A percentile compares a stretch with the other conserved stretches of the same genome.
phyloP scores from a whole-genome alignment of 257 asterid species.

The Solanum chaucha region DNA sequence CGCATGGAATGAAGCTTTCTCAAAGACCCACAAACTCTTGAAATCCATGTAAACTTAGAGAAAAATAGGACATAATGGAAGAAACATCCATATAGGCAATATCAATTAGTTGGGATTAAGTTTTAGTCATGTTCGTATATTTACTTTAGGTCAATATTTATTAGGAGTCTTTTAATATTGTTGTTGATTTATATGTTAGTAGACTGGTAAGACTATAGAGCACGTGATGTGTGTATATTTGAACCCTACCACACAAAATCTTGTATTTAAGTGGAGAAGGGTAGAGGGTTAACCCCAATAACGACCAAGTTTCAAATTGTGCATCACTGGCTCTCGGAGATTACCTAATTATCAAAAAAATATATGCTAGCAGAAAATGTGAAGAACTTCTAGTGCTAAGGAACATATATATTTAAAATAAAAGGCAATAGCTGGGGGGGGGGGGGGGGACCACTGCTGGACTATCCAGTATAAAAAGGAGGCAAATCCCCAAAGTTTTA shows the following conservation, averaged over 20 bases:
- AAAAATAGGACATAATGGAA: not conserved
- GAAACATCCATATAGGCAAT: not conserved
- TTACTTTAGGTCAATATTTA: not conserved
- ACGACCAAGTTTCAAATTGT: not conserved
- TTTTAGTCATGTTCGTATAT: not conserved
- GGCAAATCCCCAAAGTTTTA: not conserved
- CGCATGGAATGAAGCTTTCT: not conserved
- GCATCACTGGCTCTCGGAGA: not conserved
- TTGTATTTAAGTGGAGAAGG: not conserved
- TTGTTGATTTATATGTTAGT: not conserved
- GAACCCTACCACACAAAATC: not conserved
- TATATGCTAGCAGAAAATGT: not conserved
- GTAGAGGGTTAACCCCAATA: not conserved
- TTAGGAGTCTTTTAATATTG: not conserved
- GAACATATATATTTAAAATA: not conserved
- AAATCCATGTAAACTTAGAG: not conserved
- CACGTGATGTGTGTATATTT: not conserved
- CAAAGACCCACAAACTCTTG: not conserved
- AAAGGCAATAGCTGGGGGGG: not conserved
- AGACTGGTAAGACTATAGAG: not conserved
- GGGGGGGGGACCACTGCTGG: not conserved
- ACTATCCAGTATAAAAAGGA: not conserved
- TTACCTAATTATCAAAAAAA: not conserved
- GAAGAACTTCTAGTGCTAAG: not conserved
- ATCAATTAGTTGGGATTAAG: not conserved